These are phyloP conservation scores for Ballota nigra DNA, from an alignment of 257 asterid genomes.

Conservation along the genomic window DNA sequence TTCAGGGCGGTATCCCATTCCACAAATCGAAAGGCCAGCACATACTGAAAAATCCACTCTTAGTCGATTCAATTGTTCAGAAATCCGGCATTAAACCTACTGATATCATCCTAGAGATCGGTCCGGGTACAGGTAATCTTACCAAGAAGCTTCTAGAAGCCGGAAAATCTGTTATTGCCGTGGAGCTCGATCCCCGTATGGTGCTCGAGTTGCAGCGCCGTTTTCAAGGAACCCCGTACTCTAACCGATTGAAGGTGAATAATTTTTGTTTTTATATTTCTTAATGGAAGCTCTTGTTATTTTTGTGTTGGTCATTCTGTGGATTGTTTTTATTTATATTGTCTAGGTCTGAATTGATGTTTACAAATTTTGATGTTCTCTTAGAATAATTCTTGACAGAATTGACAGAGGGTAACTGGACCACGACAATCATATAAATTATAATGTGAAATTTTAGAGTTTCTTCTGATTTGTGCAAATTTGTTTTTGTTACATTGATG, in stretches of 20 bases:
- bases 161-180: conserved; percentile 83
- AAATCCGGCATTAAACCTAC: conserved; percentile 90
- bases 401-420: neutral
- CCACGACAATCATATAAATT: neutral
- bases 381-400: neutral
- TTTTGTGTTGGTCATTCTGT: neutral
- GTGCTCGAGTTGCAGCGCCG: conserved; percentile 90
- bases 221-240: conserved; percentile 79
- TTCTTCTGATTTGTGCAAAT: neutral
- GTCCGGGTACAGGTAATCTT: conserved; percentile 95
- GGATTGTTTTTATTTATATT: neutral
- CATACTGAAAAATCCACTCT: conserved; percentile 77
- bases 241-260: conserved; percentile 52
- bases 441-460: neutral
- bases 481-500: neutral
- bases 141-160: conserved; percentile 97
- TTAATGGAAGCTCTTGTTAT: neutral
- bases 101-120: conserved; percentile 85
- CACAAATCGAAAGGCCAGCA: conserved; percentile 98
- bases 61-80: conserved; percentile 78
- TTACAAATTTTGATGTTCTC: neutral
- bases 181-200: conserved; percentile 95
- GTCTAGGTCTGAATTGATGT: neutral
- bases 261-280: neutral
- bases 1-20: conserved; percentile 84